These are phyloP conservation scores for Colletotrichum gigasporum DNA, from an alignment of 2,329 filamentous ascomycete genomes.

Conservation along the genomic window DNA sequence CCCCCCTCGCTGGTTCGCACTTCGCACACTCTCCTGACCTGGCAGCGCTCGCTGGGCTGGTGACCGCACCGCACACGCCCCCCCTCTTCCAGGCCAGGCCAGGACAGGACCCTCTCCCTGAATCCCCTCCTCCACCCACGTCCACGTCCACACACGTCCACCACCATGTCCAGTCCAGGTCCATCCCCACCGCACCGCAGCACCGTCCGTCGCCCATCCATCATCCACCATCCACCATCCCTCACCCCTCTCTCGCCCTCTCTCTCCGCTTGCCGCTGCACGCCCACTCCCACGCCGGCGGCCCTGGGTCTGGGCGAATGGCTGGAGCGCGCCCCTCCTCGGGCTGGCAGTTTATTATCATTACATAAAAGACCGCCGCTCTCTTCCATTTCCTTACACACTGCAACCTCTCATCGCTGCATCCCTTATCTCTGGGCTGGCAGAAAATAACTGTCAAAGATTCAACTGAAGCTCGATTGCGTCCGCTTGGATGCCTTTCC, in stretches of 20 bases:
- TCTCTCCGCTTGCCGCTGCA: constrained; percentile 8
- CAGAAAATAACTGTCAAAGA: constrained; percentile 32
- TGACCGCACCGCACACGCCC: too few species aligned
- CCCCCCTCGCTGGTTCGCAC: too few species aligned
- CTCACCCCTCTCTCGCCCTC: background rate
- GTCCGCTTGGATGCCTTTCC: constrained; percentile 33
- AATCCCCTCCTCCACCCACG: constrained; percentile 13
- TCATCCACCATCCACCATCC: background rate
- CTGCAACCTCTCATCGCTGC: constrained; percentile 36
- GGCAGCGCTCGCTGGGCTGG: too few species aligned
- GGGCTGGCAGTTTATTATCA: constrained; percentile 33
- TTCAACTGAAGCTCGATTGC: constrained; percentile 33
- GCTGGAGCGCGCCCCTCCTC: constrained; percentile 27
- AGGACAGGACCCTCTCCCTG: background rate
- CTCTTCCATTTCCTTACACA: constrained; percentile 35
- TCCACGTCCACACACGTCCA: background rate
- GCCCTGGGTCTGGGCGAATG: constrained; percentile 31
- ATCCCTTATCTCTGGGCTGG: constrained; percentile 35
- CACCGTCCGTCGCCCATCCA: too few species aligned
- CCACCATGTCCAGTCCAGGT: background rate
- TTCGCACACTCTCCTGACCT: constrained; percentile 2
- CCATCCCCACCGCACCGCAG: constrained; percentile 2
- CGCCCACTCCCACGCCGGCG: constrained; percentile 30
- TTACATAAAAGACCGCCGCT: constrained; percentile 35
- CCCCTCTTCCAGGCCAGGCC: background rate